phyloP scores from a whole-genome alignment of 108 stramenopile genomes.

The Aureococcus anophagefferens region DNA sequence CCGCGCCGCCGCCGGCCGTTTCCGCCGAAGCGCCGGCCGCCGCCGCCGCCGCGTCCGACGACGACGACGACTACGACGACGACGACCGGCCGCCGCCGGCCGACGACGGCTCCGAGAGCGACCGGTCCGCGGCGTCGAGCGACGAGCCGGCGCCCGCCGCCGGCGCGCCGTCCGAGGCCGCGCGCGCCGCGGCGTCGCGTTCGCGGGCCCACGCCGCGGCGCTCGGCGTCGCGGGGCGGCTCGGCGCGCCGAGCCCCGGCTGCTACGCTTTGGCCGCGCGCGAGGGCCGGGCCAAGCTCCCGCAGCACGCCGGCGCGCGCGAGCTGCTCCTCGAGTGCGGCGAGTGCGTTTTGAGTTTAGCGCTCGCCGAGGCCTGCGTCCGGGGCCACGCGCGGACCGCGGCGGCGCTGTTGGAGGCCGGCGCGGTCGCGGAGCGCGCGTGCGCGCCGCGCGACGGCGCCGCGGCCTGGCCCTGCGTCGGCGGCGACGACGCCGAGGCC shows the following conservation, averaged over 20 bases:
- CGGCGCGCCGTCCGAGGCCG: background rate
- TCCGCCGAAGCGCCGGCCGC: too few relatives aligned
- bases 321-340: background rate
- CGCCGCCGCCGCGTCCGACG: too few relatives aligned
- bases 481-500: background rate
- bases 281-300: too few relatives aligned
- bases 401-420: background rate
- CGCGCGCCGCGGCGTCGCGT: background rate
- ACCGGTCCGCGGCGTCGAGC: too few relatives aligned
- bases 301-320: too few relatives aligned
- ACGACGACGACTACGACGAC: background rate
- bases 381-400: background rate
- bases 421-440: background rate
- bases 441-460: background rate
- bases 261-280: too few relatives aligned
- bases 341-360: background rate
- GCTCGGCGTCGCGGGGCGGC: background rate
- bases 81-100: background rate
- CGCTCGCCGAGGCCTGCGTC: background rate
- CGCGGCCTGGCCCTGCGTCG: background rate
- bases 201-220: background rate
- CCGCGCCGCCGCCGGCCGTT: background rate
- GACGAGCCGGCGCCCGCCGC: background rate
- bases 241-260: background rate
- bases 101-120: too few relatives aligned